Evolutionary conservation across 2,329 filamentous ascomycete species (phyloP), one percentile per base, ranked within the genome.

Genomic region (Penicillium sp.): DNA sequence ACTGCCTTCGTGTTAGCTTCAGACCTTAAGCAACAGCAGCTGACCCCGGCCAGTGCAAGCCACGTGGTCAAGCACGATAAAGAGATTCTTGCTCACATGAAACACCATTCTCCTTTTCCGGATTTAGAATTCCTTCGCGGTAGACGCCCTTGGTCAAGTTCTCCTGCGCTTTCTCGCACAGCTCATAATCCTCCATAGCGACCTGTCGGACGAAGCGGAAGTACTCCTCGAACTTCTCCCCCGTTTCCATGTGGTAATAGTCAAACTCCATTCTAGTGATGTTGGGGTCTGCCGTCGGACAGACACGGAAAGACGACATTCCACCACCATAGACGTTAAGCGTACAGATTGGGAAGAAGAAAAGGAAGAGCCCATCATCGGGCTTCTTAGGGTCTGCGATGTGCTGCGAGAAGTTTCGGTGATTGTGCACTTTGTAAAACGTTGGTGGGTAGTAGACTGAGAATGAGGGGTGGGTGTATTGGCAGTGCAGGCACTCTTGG

Each of bases 401-500:
- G 64, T 87, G 85, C 66, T 84, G 83, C 2, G 81, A 84, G 70
- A 85, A 86, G 64, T 86, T 86, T 47, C 75, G 73, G 65, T 84
- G 80, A 69, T 86, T 86, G 62, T 81, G 77, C 5, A 87, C 83
- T 17, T 78, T 78, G 70, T 86, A 86, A 69, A 83, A 84, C 1
- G 82, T 84, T 3, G 84, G 83, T 5, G 83, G 83, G 59, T 86
- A 87, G 64, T 79, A 81, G 61, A 84, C 76, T 21, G 81, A 82
- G 71, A 86, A 86, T 5, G 82, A 82, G 0, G 83, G 84, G 63
- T 87, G 85, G 0, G 85, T 86, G 71, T 86, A 86, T 67, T 84
- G 81, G 73, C 84, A 86, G 69, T 86, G 84, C 21, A 86, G 78
- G 64, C 85, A 87, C 71, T 86, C 85, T 70, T 86, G 84, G 64